A percentile compares a stretch with the other conserved stretches of the same genome.
These are phyloP conservation scores for Cnidoscolus chayamansa DNA, from an alignment of 441 rosid species.

Conservation along the genomic window DNA sequence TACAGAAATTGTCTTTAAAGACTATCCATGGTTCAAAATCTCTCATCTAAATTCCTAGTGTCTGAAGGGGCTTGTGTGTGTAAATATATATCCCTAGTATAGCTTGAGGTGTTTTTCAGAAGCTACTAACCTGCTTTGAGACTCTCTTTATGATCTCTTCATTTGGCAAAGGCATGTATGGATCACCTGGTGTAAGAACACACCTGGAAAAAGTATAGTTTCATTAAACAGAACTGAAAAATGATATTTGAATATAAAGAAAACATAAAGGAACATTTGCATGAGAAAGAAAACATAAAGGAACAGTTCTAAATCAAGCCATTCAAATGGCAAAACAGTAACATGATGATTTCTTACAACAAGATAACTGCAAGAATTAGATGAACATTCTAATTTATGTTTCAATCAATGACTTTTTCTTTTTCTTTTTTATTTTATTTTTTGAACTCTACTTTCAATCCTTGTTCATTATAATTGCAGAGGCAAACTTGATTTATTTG, in stretches of 20 bases:
- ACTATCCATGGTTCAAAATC: too few species aligned
- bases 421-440: neutral
- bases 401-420: too few species aligned
- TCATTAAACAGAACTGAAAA: neutral
- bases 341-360: too few species aligned
- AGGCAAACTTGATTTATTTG: neutral
- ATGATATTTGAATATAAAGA: neutral
- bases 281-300: neutral
- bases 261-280: neutral
- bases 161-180: constrained; percentile 84
- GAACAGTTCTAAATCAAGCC: too few species aligned
- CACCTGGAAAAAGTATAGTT: constrained; percentile 49
- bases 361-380: too few species aligned
- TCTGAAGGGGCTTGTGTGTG: too few species aligned
- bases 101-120: neutral
- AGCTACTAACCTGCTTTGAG: constrained; percentile 57
- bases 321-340: too few species aligned
- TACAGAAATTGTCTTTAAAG: too few species aligned
- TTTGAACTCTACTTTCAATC: neutral
- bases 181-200: constrained; percentile 94
- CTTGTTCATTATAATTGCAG: neutral
- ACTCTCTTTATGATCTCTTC: constrained; percentile 84
- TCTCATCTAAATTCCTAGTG: neutral
- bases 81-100: too few species aligned
- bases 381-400: too few species aligned